phyloP scores from a whole-genome alignment of 768 basidiomycete genomes.

The Leccinum subtestaceum region DNA sequence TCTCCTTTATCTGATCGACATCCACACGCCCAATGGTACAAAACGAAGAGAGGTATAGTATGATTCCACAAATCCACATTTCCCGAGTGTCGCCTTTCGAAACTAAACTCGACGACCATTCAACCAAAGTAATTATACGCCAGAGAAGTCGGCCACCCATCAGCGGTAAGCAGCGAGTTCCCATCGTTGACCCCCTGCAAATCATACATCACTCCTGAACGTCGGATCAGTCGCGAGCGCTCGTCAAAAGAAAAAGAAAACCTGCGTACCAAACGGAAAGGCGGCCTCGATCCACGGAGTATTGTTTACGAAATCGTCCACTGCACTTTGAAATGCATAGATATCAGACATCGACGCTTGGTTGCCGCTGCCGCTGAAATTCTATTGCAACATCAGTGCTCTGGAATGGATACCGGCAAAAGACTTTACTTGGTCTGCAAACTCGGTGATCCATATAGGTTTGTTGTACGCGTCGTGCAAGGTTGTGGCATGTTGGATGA shows the following conservation, averaged over 20 bases:
- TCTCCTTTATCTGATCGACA: too few species aligned
- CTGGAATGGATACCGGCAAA: neutral
- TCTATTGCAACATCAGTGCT: slow-evolving; percentile 32
- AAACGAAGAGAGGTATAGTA: slow-evolving; percentile 4
- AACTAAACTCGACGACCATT: neutral
- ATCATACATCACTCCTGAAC: slow-evolving; percentile 51
- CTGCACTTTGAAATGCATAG: slow-evolving; percentile 45
- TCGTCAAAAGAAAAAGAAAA: slow-evolving; percentile 1
- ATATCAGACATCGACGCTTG: slow-evolving; percentile 44
- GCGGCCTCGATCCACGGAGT: slow-evolving; percentile 38
- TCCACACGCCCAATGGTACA: neutral
- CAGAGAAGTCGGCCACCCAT: slow-evolving; percentile 51
- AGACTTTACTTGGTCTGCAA: slow-evolving; percentile 59
- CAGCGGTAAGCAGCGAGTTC: slow-evolving; percentile 50
- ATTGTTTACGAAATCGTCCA: slow-evolving; percentile 45
- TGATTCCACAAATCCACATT: neutral
- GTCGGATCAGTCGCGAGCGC: neutral
- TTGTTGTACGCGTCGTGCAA: slow-evolving; percentile 46
- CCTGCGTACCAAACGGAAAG: slow-evolving; percentile 60
- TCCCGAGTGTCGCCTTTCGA: neutral
- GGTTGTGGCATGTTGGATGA: slow-evolving; percentile 51
- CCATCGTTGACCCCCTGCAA: slow-evolving; percentile 53
- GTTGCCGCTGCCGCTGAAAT: slow-evolving; percentile 46
- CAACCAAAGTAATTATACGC: slow-evolving; percentile 50
- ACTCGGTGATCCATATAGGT: slow-evolving; percentile 65